Evolutionary conservation across 495 filamentous ascomycete species (phyloP).

Genomic region (Penicillium nucicola): DNA sequence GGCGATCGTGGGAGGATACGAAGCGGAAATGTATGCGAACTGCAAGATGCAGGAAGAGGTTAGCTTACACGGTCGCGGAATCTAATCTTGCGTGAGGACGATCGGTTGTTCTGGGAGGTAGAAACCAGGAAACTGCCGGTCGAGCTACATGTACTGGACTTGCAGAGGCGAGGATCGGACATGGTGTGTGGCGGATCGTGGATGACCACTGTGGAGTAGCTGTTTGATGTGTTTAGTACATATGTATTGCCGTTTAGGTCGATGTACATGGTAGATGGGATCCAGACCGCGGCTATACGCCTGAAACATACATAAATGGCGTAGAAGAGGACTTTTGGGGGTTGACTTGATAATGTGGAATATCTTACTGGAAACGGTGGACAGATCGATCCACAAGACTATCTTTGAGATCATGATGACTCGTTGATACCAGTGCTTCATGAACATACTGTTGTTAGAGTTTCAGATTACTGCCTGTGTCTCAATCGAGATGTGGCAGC

Average conservation of each 20-base stretch:
- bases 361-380: no score
- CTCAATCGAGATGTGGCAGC: not conserved
- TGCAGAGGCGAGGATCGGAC: not conserved
- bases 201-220: not conserved
- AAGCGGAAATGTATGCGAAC: no score
- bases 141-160: no score
- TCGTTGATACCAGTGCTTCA: no score
- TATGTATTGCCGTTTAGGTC: conserved; percentile 4
- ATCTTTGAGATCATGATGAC: not conserved
- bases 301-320: not conserved
- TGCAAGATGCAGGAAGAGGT: no score
- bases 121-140: not conserved
- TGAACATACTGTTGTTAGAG: not conserved
- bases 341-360: no score
- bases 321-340: not conserved
- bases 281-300: conserved; percentile 13
- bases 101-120: no score
- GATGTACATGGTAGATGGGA: not conserved
- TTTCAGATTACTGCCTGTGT: not conserved
- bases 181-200: not conserved
- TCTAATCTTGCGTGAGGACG: no score
- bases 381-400: no score
- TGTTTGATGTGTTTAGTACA: not conserved
- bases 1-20: no score
- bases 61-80: no score